Evolutionary conservation across 2,329 filamentous ascomycete species (phyloP), one percentile per base, ranked within the genome.

Genomic region (Rhynchosporium graminicola): DNA sequence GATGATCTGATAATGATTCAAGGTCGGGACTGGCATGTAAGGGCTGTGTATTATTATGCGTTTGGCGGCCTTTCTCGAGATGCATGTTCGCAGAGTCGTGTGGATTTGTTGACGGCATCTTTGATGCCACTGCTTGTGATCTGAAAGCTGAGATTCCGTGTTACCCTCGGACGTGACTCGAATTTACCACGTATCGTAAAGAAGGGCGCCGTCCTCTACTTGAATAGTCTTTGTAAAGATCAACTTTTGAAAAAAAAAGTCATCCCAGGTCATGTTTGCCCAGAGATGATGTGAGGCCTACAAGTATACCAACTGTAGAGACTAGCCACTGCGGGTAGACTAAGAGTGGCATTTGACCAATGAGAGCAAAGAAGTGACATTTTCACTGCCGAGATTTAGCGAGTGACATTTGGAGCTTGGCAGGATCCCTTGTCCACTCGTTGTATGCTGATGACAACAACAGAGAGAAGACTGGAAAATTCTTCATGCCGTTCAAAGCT

Each of bases 391-490:
- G 33, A 52, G 6, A 8, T 40, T 54, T 42, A 42, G 50, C 50
- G 50, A 54, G 50, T 54, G 50, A 54, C 50, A 54, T 54, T 42
- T 33, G 12, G 33, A 28, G 33, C 50, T 40, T 54, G 50, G 50
- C 36, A 36, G 26, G 4, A n/a, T 13, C n/a, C 20, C 36, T 28
- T 29, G 50, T 54, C 50, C 50, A 54, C 13, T 54, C n/a, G 5
- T 54, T 28, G 8, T 26, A 1, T 42, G 36, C 50, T 20, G 38
- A 33, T 54, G 50, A 54, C 50, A 20, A 28, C 3, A 12, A 4
- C 26, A 20, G 28, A 13, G 9, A 36, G 6, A 15, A 36, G 6
- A 43, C 10, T 13, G 12, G 42, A 43, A 43, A 15, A 43, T 43
- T 43, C 4, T 13, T 43, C 42, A 43, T 43, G 4, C 12, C 12